Evolutionary conservation across 2,329 filamentous ascomycete species (phyloP).

Genomic region (Aspergillus proliferans): DNA sequence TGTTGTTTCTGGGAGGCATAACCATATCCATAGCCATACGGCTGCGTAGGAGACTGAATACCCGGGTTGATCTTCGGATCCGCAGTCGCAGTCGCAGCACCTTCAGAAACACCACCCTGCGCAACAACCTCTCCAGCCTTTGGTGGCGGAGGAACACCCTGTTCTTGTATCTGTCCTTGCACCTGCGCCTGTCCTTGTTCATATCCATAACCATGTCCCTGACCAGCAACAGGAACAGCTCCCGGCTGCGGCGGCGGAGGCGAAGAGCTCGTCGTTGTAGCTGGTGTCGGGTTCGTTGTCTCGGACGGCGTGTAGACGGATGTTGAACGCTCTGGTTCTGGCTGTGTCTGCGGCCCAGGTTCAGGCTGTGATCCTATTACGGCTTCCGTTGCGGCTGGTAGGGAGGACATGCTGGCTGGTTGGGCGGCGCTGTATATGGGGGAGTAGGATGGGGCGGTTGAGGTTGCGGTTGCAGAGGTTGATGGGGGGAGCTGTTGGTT

Average conservation of each 20-base stretch:
- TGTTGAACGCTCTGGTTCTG: not conserved
- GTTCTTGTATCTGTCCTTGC: constrained; percentile 2
- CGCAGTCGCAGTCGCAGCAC: not conserved
- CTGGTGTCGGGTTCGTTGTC: constrained; percentile 15
- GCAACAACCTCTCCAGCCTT: constrained; percentile 9
- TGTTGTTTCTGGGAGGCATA: not conserved
- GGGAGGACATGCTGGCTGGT: not conserved
- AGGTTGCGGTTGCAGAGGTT: constrained; percentile 12
- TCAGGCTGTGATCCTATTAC: not conserved
- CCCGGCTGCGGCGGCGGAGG: constrained; percentile 39
- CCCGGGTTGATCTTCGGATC: not conserved
- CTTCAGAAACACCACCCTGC: not conserved
- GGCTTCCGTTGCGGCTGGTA: not conserved
- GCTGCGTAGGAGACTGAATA: constrained; percentile 16
- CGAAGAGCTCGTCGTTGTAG: constrained; percentile 19
- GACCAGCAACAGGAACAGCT: constrained; percentile 10
- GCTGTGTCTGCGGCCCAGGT: not conserved
- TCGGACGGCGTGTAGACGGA: constrained; percentile 19
- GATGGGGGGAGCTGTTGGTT: not conserved
- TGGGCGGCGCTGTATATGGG: constrained; percentile 19
- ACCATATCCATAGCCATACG: not conserved
- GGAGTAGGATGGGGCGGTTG: constrained; percentile 29
- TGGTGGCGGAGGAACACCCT: constrained; percentile 19
- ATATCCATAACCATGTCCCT: not conserved
- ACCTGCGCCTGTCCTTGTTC: not conserved